A percentile compares a stretch with the other conserved stretches of the same genome.
Conservation (phyloP, 345 rosid genomes). For the Gynandropsis gynandra region DNA sequence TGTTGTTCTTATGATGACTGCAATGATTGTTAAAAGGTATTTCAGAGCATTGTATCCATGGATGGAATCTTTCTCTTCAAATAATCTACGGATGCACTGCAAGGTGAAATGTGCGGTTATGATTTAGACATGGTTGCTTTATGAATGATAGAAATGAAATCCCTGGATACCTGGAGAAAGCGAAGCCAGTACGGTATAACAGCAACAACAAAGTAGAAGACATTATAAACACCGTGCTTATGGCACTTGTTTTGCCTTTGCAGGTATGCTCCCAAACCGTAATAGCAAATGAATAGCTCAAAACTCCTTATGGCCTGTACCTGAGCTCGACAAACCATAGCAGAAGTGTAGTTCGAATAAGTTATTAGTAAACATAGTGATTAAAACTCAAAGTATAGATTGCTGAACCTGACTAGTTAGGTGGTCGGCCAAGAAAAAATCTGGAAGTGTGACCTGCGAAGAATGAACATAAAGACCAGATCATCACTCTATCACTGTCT, state of each 20-base stretch:
- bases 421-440: conserved; percentile 60
- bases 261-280: conserved; percentile 51
- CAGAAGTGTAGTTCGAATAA: neutral
- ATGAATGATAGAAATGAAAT: neutral
- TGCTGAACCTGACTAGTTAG: conserved; percentile 52
- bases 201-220: conserved; percentile 51
- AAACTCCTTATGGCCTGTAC: conserved; percentile 59
- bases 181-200: conserved; percentile 64
- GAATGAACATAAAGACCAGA: conserved; percentile 14
- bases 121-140: too few relatives aligned
- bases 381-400: neutral
- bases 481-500: neutral
- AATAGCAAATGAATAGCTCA: conserved; percentile 68
- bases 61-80: conserved; percentile 46
- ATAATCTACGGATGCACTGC: conserved; percentile 54
- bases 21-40: conserved; percentile 55
- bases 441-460: conserved; percentile 54
- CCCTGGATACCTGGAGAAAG: conserved; percentile 44
- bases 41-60: conserved; percentile 56
- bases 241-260: conserved; percentile 56
- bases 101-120: too few relatives aligned
- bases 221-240: conserved; percentile 48
- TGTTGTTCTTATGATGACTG: conserved; percentile 50
- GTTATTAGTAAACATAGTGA: neutral
- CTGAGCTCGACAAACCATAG: conserved; percentile 27